These are phyloP conservation scores for Dovyalis caffra DNA, from an alignment of 345 rosid species.

Conservation along the genomic window DNA sequence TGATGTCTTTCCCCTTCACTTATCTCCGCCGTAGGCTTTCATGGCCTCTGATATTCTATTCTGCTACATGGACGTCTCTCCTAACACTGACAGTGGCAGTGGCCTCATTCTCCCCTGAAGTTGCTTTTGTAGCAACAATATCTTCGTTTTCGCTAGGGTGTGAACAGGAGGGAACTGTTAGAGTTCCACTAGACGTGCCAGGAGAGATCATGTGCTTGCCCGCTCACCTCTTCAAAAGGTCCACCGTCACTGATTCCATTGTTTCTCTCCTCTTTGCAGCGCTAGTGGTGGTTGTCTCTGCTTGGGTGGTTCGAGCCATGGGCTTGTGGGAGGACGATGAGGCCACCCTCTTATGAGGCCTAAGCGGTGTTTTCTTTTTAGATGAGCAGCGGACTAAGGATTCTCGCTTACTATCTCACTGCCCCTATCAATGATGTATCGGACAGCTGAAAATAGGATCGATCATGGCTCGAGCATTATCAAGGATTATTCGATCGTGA, in stretches of 20 bases:
- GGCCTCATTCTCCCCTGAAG: slow-evolving; percentile 77
- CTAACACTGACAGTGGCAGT: slow-evolving; percentile 60
- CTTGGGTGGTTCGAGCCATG: slow-evolving; percentile 62
- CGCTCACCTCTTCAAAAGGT: slow-evolving; percentile 49
- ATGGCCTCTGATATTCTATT: slow-evolving; percentile 63
- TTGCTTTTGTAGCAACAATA: slow-evolving; percentile 68
- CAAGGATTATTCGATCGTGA: too few relatives aligned
- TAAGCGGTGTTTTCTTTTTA: neutral
- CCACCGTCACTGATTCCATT: slow-evolving; percentile 51
- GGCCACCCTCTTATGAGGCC: too few relatives aligned
- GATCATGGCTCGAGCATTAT: too few relatives aligned
- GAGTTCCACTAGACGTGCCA: slow-evolving; percentile 66
- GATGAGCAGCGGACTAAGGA: too few relatives aligned
- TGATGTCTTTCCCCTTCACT: slow-evolving; percentile 23
- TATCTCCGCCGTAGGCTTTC: slow-evolving; percentile 40
- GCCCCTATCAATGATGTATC: too few relatives aligned
- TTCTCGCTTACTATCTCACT: too few relatives aligned
- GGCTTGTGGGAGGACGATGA: slow-evolving; percentile 64
- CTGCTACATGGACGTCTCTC: slow-evolving; percentile 68
- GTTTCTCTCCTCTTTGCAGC: slow-evolving; percentile 89
- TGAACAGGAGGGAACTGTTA: slow-evolving; percentile 36
- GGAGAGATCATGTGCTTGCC: slow-evolving; percentile 67
- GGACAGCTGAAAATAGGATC: too few relatives aligned
- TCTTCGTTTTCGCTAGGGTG: slow-evolving; percentile 54
- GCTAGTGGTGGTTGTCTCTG: slow-evolving; percentile 71